A percentile compares a stretch with the other conserved stretches of the same genome.
Evolutionary conservation across 2,329 filamentous ascomycete species (phyloP).

Genomic region (Epichloe bromicola): DNA sequence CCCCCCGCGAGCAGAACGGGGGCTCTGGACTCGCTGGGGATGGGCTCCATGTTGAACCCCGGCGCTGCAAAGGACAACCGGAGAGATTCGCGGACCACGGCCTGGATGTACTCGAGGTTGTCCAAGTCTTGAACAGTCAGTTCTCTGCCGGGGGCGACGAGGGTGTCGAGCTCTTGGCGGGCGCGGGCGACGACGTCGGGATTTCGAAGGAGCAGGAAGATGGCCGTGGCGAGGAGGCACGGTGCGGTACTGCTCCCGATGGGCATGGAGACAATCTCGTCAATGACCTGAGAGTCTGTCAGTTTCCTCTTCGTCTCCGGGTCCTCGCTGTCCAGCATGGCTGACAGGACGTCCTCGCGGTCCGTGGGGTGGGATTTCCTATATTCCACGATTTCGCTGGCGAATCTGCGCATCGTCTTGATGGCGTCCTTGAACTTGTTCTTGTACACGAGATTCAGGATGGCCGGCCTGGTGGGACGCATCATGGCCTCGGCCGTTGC

Average conservation of each 20-base stretch:
- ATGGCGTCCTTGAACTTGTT: conserved; percentile 41
- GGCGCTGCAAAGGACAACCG: conserved; percentile 41
- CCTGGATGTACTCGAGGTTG: conserved; percentile 40
- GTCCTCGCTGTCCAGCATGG: conserved; percentile 45
- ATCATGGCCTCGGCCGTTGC: conserved; percentile 42
- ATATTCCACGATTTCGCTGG: conserved; percentile 41
- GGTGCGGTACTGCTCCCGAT: conserved; percentile 41
- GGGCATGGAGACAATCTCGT: conserved; percentile 57
- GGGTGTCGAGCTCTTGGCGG: conserved; percentile 40
- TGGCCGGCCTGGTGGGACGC: conserved; percentile 35
- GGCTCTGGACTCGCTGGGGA: conserved; percentile 23
- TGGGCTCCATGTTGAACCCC: conserved; percentile 40
- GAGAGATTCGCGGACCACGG: conserved; percentile 39
- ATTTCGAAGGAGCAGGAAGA: conserved; percentile 39
- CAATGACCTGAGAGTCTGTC: conserved; percentile 46
- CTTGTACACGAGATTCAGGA: conserved; percentile 39
- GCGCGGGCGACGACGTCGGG: conserved; percentile 34
- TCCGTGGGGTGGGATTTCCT: conserved; percentile 39
- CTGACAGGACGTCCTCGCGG: conserved; percentile 47
- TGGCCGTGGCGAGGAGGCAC: conserved; percentile 29
- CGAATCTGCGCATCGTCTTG: conserved; percentile 40
- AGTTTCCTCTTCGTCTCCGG: conserved; percentile 46
- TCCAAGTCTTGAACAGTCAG: conserved; percentile 35
- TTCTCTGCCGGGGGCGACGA: conserved; percentile 31
- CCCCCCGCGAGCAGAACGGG: conserved; percentile 36